Conservation (phyloP, 306 rosid genomes). For the Cyclanthera cordifolia region DNA sequence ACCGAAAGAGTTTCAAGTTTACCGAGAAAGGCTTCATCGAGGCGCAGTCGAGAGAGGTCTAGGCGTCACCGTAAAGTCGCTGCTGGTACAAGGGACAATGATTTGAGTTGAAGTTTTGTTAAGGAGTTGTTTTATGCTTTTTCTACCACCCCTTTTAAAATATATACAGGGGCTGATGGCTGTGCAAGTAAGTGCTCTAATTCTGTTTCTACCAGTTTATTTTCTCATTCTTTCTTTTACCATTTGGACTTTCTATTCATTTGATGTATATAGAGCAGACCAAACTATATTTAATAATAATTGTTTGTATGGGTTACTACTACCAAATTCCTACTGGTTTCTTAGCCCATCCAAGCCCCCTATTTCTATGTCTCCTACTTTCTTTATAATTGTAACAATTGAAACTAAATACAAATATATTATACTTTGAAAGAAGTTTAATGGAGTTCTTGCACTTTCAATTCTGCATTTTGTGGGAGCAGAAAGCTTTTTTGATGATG, state of each 20-base stretch:
- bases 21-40: conserved; percentile 36
- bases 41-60: conserved; percentile 56
- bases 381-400: not conserved
- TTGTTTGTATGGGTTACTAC: conserved; percentile 5
- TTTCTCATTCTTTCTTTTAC: conserved; percentile 1
- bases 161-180: conserved; percentile 6
- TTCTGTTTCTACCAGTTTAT: conserved; percentile 3
- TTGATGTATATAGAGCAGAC: conserved; percentile 5
- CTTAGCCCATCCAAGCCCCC: not conserved
- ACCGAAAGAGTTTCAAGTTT: conserved; percentile 20
- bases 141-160: not conserved
- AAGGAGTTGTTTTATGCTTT: not conserved
- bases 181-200: conserved; percentile 12
- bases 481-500: not conserved
- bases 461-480: not conserved
- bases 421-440: not conserved
- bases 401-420: not conserved
- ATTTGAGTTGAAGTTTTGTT: conserved; percentile 37
- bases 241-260: conserved; percentile 10
- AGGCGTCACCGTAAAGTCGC: conserved; percentile 63
- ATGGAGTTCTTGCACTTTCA: not conserved
- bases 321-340: not conserved
- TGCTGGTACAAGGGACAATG: conserved; percentile 33
- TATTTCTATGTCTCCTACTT: not conserved
- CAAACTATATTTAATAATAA: not conserved